Evolutionary conservation across 306 rosid genomes (phyloP).

Genomic region (Rosa lucieae): DNA sequence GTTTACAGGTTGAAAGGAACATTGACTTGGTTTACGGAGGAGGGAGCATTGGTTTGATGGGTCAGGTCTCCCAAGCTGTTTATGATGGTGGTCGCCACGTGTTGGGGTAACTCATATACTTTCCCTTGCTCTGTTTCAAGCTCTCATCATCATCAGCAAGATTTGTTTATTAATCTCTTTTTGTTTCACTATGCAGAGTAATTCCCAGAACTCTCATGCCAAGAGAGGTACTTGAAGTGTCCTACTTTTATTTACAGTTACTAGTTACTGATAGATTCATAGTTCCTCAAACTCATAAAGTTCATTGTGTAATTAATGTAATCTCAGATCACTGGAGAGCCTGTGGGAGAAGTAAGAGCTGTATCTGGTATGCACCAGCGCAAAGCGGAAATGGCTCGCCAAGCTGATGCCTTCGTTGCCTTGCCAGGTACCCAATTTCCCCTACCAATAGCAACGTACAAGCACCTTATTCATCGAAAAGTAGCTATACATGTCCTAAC

Average conservation of each 20-base stretch:
- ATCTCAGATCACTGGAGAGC: conserved; percentile 76
- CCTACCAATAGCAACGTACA: neutral
- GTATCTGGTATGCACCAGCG: conserved; percentile 96
- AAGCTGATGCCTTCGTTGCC: conserved; percentile 93
- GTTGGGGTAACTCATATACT: conserved; percentile 55
- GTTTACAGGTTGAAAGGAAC: conserved; percentile 72
- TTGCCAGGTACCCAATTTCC: conserved; percentile 58
- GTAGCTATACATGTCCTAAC: neutral
- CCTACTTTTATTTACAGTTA: neutral
- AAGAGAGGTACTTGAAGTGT: conserved; percentile 60
- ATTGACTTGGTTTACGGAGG: conserved; percentile 99
- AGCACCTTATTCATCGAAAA: neutral
- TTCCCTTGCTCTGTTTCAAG: neutral
- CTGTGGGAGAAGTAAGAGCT: conserved; percentile 83
- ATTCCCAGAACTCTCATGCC: conserved; percentile 88
- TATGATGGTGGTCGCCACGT: conserved; percentile 97
- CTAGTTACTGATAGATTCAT: neutral
- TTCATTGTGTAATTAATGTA: neutral
- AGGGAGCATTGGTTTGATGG: conserved; percentile 97
- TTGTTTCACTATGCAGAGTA: conserved; percentile 49
- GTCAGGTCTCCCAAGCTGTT: conserved; percentile 81
- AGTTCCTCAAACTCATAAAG: neutral
- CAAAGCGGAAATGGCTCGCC: conserved; percentile 93
- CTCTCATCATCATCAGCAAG: neutral
- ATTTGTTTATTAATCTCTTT: neutral